Evolutionary conservation across 2,329 filamentous ascomycete species (phyloP), one percentile per base, ranked within the genome.

Genomic region (Epichloe typhina): DNA sequence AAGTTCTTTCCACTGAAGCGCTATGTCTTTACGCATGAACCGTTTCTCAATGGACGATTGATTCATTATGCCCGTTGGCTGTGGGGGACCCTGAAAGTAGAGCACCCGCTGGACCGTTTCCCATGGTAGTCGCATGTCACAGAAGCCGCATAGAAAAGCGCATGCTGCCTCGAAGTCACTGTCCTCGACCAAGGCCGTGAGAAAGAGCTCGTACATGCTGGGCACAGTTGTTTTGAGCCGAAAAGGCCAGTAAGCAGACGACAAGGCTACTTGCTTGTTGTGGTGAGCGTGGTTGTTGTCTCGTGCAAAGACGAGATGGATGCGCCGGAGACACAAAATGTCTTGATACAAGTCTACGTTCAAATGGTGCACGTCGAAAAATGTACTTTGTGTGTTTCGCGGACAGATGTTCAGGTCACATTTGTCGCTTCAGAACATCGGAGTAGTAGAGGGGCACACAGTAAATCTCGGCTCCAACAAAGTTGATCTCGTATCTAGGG

Each of bases 191-290:
- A 72, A 61, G 9, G 75, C 72, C 4, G 77, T 76, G 52, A 82
- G 69, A 57, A 80, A 82, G 17, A 82, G 65, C 62, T 82, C 78
- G 59, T 80, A 74, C 77, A 80, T 81, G 47, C 15, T 55, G 51
- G 52, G 17, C 13, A 19, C 15, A 23, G 19, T 13, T 15, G 35
- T 19, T n/a, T 36, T 33, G 23, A n/a, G 4, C 21, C 23, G 1
- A 3, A 19, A 12, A 42, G 40, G 15, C 17, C n/a, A 5, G n/a
- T 11, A 39, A n/a, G 23, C n/a, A 39, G 11, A 39, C 2, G 38
- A 17, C 38, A 11, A 17, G n/a, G n/a, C n/a, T 40, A 11, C 11
- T 17, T 40, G n/a, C 38, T 8, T 40, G 19, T 0, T 9, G 26
- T 31, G 26, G 8, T 9, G 26, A 31, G 8, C 26, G 26, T 11